These are phyloP conservation scores for Rhododendron kiyosumense DNA, from an alignment of 148 eudicot species.

Conservation along the genomic window DNA sequence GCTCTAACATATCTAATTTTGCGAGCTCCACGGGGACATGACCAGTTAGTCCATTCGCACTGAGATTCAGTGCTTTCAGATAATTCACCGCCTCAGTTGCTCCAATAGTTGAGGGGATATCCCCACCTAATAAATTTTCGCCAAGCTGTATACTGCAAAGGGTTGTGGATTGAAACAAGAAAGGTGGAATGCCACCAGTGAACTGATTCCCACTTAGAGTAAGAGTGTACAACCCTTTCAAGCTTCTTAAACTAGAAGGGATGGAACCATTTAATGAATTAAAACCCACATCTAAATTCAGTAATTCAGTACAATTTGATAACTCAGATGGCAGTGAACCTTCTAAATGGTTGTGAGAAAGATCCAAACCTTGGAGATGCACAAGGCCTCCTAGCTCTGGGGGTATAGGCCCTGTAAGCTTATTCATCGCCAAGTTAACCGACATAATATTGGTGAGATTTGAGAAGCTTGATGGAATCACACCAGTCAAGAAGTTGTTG, in stretches of 20 bases:
- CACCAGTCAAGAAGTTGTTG: conserved; percentile 44
- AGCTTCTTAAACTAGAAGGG: conserved; percentile 40
- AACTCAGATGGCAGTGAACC: conserved; percentile 59
- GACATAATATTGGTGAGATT: conserved; percentile 38
- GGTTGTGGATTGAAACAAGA: conserved; percentile 33
- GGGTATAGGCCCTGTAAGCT: conserved; percentile 53
- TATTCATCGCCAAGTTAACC: conserved; percentile 53
- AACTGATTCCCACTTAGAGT: conserved; percentile 55
- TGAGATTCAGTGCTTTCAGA: conserved; percentile 50
- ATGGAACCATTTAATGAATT: conserved; percentile 56
- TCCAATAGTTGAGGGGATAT: conserved; percentile 47
- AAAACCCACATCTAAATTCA: conserved; percentile 38
- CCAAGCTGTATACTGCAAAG: conserved; percentile 56
- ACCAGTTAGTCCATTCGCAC: conserved; percentile 53
- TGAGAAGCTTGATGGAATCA: conserved; percentile 46
- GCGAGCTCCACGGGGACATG: conserved; percentile 40
- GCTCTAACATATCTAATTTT: conserved; percentile 38
- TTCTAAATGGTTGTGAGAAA: conserved; percentile 52
- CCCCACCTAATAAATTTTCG: conserved; percentile 54
- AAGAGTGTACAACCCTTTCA: conserved; percentile 33
- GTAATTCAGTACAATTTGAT: conserved; percentile 37
- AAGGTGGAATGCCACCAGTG: conserved; percentile 52
- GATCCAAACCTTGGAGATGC: conserved; percentile 38
- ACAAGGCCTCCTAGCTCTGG: conserved; percentile 48
- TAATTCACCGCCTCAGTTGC: conserved; percentile 34